Evolutionary conservation across 2,329 filamentous ascomycete genomes (phyloP).

Genomic region (Phyllosticta citribraziliensis): DNA sequence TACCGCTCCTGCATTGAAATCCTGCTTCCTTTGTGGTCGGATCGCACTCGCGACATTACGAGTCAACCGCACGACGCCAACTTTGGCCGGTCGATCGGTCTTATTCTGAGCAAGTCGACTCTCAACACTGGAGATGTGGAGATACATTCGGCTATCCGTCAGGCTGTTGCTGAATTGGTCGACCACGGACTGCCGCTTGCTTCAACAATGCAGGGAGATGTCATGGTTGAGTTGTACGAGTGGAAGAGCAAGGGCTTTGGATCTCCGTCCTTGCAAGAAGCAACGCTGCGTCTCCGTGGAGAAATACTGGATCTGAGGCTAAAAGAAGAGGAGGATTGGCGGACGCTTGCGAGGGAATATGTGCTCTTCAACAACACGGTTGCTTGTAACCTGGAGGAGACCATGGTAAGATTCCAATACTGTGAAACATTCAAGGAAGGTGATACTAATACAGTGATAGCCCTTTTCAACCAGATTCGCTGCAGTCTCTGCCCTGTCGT

Average conservation of each 20-base stretch:
- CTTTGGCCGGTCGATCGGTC: neutral
- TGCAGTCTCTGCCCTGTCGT: slow-evolving; percentile 45
- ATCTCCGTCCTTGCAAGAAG: slow-evolving; percentile 6
- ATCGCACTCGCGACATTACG: neutral
- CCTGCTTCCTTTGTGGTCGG: neutral
- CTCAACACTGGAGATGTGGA: neutral
- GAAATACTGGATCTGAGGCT: neutral
- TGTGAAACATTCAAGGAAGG: neutral
- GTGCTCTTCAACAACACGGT: slow-evolving; percentile 1
- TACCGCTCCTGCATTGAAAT: neutral
- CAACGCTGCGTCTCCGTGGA: neutral
- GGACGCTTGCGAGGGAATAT: neutral
- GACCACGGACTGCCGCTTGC: neutral
- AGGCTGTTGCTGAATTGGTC: neutral
- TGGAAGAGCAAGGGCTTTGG: neutral
- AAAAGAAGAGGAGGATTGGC: neutral
- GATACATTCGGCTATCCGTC: slow-evolving; percentile 1
- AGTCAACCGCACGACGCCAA: neutral
- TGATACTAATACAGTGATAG: slow-evolving; percentile 23
- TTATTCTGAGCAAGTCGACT: neutral
- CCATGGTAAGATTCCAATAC: slow-evolving; percentile 15
- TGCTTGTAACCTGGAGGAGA: slow-evolving; percentile 18
- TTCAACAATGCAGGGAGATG: neutral
- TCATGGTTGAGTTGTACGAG: neutral
- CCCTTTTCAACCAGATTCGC: slow-evolving; percentile 57